These are phyloP conservation scores for Cymbopogon flexuosus DNA, from an alignment of 202 grass and related monocot species.

Conservation along the genomic window DNA sequence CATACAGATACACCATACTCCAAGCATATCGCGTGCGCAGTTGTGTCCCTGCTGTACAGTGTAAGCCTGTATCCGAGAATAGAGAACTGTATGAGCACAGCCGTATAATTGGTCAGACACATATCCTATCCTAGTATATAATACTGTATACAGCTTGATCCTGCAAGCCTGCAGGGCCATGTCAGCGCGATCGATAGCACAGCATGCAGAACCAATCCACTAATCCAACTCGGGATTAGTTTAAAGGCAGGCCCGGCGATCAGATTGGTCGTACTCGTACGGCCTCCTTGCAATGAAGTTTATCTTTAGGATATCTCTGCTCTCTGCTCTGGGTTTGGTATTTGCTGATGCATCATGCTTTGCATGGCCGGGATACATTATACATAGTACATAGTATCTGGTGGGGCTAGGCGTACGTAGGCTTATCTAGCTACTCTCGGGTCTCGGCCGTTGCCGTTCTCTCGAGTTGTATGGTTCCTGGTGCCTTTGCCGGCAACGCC, in stretches of 20 bases:
- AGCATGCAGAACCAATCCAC: background rate
- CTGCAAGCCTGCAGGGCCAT: background rate
- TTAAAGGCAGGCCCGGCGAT: background rate
- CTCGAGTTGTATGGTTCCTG: background rate
- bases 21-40: background rate
- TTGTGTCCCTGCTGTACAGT: slow-evolving; percentile 4
- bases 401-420: background rate
- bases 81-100: background rate
- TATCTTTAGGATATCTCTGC: background rate
- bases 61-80: background rate
- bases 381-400: background rate
- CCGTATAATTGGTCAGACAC: background rate
- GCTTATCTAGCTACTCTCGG: background rate
- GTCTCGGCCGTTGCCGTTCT: background rate
- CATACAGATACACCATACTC: background rate
- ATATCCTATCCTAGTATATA: too few species aligned
- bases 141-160: background rate
- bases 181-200: background rate
- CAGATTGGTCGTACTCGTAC: background rate
- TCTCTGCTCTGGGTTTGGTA: background rate
- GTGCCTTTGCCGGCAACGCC: slow-evolving; percentile 14
- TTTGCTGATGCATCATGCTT: background rate
- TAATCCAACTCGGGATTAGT: background rate
- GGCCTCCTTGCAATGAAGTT: background rate
- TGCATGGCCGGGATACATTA: background rate